Conservation (phyloP, 352 stramenopile genomes). For the Aphanomyces euteiches region DNA sequence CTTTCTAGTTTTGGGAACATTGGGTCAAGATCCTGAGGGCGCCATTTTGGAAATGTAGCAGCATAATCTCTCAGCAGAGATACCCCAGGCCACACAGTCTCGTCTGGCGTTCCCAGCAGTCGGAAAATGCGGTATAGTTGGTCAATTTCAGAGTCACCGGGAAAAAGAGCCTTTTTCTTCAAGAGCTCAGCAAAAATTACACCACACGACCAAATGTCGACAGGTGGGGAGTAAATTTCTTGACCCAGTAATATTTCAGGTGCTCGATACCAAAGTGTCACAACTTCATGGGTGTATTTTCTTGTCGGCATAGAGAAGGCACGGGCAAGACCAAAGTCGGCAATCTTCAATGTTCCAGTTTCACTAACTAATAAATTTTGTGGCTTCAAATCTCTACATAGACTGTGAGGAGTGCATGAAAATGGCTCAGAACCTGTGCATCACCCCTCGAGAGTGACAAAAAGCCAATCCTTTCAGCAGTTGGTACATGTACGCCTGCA, state of each 20-base stretch:
- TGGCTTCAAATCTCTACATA: constrained; percentile 20
- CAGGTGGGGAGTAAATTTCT: constrained; percentile 71
- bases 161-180: constrained; percentile 78
- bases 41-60: constrained; percentile 86
- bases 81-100: constrained; percentile 94
- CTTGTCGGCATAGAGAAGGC: constrained; percentile 80
- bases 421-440: constrained; percentile 54
- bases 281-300: constrained; percentile 88
- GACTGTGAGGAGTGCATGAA: neutral
- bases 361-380: constrained; percentile 42
- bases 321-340: constrained; percentile 86
- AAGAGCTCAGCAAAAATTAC: constrained; percentile 99
- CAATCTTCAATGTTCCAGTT: constrained; percentile 63
- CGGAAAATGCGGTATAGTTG: constrained; percentile 86
- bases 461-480: constrained; percentile 85
- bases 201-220: constrained; percentile 94
- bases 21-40: constrained; percentile 67
- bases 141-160: constrained; percentile 73
- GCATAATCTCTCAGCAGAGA: constrained; percentile 94
- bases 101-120: constrained; percentile 94
- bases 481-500: constrained; percentile 55
- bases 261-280: constrained; percentile 89
- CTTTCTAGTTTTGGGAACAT: constrained; percentile 72
- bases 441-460: constrained; percentile 80
- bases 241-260: constrained; percentile 89